These are phyloP conservation scores for Citrus medica DNA, from an alignment of 345 rosid genomes.

Conservation along the genomic window DNA sequence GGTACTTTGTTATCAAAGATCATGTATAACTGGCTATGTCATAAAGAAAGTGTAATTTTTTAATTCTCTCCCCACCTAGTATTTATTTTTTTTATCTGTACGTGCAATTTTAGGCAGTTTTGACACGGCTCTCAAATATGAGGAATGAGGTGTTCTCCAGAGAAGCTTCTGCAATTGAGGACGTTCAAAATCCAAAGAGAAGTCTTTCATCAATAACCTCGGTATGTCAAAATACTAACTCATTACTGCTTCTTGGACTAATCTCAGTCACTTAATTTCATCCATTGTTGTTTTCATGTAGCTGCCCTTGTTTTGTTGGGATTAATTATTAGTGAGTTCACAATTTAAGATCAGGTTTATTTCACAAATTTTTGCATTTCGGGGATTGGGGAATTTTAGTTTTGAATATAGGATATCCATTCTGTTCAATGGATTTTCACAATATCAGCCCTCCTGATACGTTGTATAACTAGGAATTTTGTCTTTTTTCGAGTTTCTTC, in stretches of 20 bases:
- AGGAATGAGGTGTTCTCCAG: conserved; percentile 48
- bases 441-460: not conserved
- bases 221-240: conserved; percentile 24
- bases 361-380: not conserved
- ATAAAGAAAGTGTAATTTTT: not conserved
- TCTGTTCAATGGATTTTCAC: not conserved
- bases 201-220: conserved; percentile 31
- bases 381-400: not conserved
- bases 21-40: not conserved
- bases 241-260: not conserved
- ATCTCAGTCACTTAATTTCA: not conserved
- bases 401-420: not conserved
- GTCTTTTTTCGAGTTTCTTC: not conserved
- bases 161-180: conserved; percentile 48
- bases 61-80: not conserved
- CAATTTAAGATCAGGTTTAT: not conserved
- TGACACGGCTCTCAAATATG: conserved; percentile 52
- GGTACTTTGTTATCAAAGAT: conserved; percentile 27
- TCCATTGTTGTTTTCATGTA: not conserved
- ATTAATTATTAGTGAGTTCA: not conserved
- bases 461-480: not conserved
- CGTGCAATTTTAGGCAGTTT: conserved; percentile 43
- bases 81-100: not conserved
- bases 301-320: not conserved
- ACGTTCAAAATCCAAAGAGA: conserved; percentile 36